A percentile compares a stretch with the other conserved stretches of the same genome.
These are phyloP conservation scores for Extremus antarcticus DNA, from an alignment of 495 filamentous ascomycete genomes.

Conservation along the genomic window DNA sequence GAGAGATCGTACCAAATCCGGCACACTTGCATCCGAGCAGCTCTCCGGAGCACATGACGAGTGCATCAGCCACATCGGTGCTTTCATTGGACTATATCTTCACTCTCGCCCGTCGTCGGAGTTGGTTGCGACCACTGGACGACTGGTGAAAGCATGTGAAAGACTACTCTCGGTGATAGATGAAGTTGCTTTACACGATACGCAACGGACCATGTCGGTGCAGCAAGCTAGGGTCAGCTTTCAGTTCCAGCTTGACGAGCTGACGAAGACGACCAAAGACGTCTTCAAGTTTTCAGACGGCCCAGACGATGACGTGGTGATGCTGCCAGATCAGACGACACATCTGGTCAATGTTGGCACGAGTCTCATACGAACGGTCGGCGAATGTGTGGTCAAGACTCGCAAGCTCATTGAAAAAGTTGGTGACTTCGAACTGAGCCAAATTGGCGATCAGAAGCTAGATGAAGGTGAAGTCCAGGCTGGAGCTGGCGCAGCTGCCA, in stretches of 20 bases:
- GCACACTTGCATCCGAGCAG: constrained; percentile 48
- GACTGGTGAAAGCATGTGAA: constrained; percentile 71
- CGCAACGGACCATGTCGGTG: constrained; percentile 50
- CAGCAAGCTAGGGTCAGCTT: constrained; percentile 63
- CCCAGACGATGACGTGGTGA: constrained; percentile 58
- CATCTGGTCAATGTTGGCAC: constrained; percentile 72
- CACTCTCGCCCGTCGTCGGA: constrained; percentile 72
- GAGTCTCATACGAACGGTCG: constrained; percentile 77
- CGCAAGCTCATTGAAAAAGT: constrained; percentile 78
- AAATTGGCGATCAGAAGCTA: constrained; percentile 16
- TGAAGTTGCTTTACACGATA: constrained; percentile 67
- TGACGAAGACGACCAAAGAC: constrained; percentile 70
- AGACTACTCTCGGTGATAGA: constrained; percentile 71
- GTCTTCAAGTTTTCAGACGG: constrained; percentile 52
- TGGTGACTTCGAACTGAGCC: constrained; percentile 83
- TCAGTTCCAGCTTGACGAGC: constrained; percentile 65
- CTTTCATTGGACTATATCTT: constrained; percentile 83
- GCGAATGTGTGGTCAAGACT: constrained; percentile 80
- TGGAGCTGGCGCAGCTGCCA: constrained; percentile 36
- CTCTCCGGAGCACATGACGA: constrained; percentile 69
- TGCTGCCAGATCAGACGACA: constrained; percentile 71
- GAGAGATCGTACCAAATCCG: neutral
- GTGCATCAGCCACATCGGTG: constrained; percentile 78
- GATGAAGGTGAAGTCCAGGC: constrained; percentile 9
- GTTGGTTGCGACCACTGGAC: constrained; percentile 61